A percentile compares a stretch with the other conserved stretches of the same genome.
These are phyloP conservation scores for Epichloe sibirici DNA, from an alignment of 2,329 filamentous ascomycete species.

Conservation along the genomic window DNA sequence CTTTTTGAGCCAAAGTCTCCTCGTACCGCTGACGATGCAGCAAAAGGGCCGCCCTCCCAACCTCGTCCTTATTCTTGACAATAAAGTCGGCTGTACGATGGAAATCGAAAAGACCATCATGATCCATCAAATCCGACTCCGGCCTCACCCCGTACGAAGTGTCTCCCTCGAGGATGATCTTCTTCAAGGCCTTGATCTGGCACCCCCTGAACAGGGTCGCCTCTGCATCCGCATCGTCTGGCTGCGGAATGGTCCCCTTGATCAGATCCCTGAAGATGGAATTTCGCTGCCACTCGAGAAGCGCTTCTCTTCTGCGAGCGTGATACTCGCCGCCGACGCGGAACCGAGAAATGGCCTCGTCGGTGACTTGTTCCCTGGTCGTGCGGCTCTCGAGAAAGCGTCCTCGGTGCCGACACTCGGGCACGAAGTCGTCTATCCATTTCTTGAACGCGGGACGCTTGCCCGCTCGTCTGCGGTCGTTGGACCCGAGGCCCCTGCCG, in stretches of 20 bases:
- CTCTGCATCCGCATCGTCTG: conserved; percentile 8
- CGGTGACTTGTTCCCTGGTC: conserved; percentile 33
- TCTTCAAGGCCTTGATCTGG: conserved; percentile 31
- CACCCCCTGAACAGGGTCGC: neutral
- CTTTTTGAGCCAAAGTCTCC: neutral
- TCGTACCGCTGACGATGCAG: conserved; percentile 11
- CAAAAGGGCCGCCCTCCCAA: conserved; percentile 23
- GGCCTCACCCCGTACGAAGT: conserved; percentile 23
- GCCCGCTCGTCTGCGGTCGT: conserved; percentile 44
- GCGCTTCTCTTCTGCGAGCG: conserved; percentile 27
- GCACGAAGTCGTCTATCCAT: conserved; percentile 55
- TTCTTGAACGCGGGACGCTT: conserved; percentile 43
- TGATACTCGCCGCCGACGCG: conserved; percentile 31
- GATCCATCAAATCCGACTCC: conserved; percentile 17
- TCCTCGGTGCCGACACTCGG: conserved; percentile 30
- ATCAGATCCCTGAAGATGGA: conserved; percentile 35
- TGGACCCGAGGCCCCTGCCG: conserved; percentile 30
- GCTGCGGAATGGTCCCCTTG: conserved; percentile 19
- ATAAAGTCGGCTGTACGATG: conserved; percentile 32
- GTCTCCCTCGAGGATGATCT: conserved; percentile 35
- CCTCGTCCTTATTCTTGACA: conserved; percentile 20
- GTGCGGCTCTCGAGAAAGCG: conserved; percentile 18
- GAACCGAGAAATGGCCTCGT: conserved; percentile 43
- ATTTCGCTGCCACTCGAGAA: conserved; percentile 25
- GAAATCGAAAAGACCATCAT: conserved; percentile 31